These are phyloP conservation scores for Amanita polypyramis DNA, from an alignment of 768 basidiomycete species.

Conservation along the genomic window DNA sequence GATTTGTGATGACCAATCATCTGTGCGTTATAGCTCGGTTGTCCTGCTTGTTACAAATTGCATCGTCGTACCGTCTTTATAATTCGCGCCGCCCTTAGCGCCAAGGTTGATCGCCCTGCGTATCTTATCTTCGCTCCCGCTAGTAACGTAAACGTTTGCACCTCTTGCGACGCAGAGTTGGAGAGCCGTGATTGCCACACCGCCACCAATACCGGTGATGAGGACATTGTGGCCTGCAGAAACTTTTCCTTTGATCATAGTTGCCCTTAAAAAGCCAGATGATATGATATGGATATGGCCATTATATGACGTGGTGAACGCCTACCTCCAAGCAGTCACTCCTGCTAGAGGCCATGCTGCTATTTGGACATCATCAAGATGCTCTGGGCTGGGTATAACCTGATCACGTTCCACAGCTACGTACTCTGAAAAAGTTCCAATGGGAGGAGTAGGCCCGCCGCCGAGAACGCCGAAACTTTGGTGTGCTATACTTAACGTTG, in stretches of 20 bases:
- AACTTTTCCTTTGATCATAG: constrained; percentile 55
- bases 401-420: constrained; percentile 63
- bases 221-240: constrained; percentile 59
- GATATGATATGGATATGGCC: background rate
- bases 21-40: constrained; percentile 15
- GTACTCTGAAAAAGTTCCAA: constrained; percentile 74
- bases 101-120: constrained; percentile 54
- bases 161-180: constrained; percentile 70
- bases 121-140: constrained; percentile 61
- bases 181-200: constrained; percentile 68
- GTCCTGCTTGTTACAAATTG: background rate
- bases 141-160: constrained; percentile 77
- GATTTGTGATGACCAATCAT: constrained; percentile 43
- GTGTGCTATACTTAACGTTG: background rate
- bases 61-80: constrained; percentile 44
- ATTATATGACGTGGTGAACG: background rate
- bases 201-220: constrained; percentile 81
- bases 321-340: constrained; percentile 76
- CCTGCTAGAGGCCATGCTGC: constrained; percentile 74
- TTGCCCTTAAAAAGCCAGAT: constrained; percentile 36
- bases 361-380: constrained; percentile 59
- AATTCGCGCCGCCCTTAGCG: constrained; percentile 68
- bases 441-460: constrained; percentile 34
- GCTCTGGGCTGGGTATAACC: constrained; percentile 52
- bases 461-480: constrained; percentile 58